Conservation (phyloP, 345 rosid species). For the Raphanus sativus region DNA sequence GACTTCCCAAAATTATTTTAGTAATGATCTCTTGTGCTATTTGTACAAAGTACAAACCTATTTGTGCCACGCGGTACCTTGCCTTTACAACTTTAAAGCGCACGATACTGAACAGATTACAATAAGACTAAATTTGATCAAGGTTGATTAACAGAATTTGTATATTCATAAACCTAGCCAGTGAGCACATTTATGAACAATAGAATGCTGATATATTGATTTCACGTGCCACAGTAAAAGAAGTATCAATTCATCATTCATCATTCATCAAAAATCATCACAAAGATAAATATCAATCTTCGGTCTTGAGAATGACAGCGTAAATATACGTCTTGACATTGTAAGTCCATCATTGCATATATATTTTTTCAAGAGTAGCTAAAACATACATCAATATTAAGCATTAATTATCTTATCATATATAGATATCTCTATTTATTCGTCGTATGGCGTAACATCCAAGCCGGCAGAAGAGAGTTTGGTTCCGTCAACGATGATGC, state of each 20-base stretch:
- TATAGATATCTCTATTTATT: slow-evolving; percentile 22
- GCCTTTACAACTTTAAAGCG: background rate
- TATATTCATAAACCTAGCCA: background rate
- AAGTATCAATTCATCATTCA: background rate
- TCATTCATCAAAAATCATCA: slow-evolving; percentile 20
- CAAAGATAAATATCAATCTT: background rate
- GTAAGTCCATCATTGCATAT: background rate
- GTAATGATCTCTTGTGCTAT: background rate
- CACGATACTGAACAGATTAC: background rate
- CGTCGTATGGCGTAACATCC: slow-evolving; percentile 36
- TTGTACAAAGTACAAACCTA: background rate
- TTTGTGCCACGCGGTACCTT: background rate
- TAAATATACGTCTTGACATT: background rate
- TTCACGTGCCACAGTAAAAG: slow-evolving; percentile 4
- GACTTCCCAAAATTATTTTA: background rate
- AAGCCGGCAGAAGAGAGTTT: slow-evolving; percentile 35
- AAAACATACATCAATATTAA: slow-evolving; percentile 18
- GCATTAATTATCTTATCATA: slow-evolving; percentile 11
- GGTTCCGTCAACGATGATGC: slow-evolving; percentile 24
- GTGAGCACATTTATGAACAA: background rate
- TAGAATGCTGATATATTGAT: background rate
- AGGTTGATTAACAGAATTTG: background rate
- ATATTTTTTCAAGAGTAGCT: background rate
- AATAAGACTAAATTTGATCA: background rate
- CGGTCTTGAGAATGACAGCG: background rate